Evolutionary conservation across 768 basidiomycete species (phyloP).

Genomic region (Hydnum rufescens): DNA sequence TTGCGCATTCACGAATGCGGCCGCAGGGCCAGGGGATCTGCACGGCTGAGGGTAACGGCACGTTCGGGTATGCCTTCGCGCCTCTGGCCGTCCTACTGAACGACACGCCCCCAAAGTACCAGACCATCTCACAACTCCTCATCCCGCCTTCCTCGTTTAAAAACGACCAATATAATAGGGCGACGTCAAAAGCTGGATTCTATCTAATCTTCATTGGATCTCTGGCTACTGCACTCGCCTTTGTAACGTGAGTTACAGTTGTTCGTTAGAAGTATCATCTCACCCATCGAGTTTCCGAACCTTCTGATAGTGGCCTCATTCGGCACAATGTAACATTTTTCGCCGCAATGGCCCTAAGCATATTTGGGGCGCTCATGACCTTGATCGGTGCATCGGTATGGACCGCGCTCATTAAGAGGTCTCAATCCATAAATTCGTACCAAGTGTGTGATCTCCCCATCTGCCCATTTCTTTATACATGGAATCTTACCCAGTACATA

Average conservation of each 20-base stretch:
- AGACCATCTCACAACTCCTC: not conserved
- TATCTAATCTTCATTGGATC: slow-evolving; percentile 11
- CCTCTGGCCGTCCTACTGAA: slow-evolving; percentile 8
- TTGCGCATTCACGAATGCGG: slow-evolving; percentile 7
- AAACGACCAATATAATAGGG: slow-evolving; percentile 5
- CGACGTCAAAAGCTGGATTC: slow-evolving; percentile 7
- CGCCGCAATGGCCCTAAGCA: slow-evolving; percentile 3
- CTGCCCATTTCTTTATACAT: too few species aligned
- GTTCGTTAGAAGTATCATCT: not conserved
- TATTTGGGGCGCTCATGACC: slow-evolving; percentile 7
- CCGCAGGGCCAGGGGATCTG: slow-evolving; percentile 4
- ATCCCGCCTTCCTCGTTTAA: slow-evolving; percentile 7
- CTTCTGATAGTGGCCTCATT: slow-evolving; percentile 9
- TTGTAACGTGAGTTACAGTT: slow-evolving; percentile 6
- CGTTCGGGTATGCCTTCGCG: slow-evolving; percentile 8
- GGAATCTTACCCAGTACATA: too few species aligned
- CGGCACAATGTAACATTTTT: slow-evolving; percentile 9
- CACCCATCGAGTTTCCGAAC: not conserved
- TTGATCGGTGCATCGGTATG: slow-evolving; percentile 10
- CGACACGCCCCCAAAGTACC: slow-evolving; percentile 7
- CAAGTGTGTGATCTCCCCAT: too few species aligned
- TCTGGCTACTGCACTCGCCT: slow-evolving; percentile 2
- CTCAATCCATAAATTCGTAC: not conserved
- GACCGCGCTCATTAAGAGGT: slow-evolving; percentile 7
- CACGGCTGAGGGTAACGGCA: slow-evolving; percentile 5